Evolutionary conservation across 1,284 basidiomycete species (phyloP).

Genomic region (Fomitopsis betulina): DNA sequence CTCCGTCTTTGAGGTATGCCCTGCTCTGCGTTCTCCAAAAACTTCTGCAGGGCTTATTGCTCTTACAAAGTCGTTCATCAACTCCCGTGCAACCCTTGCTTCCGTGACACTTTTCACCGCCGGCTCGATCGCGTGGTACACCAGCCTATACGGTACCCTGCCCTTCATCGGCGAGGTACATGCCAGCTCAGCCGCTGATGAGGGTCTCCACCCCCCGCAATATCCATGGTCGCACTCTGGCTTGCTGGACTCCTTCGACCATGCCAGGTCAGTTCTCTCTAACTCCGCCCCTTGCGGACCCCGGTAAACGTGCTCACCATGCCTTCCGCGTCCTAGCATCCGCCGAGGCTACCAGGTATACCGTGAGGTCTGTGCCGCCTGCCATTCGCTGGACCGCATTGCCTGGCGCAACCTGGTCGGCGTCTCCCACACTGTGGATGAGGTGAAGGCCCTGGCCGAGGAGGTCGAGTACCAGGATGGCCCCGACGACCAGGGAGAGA

Average conservation of each 20-base stretch:
- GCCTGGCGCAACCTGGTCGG: conserved; percentile 99
- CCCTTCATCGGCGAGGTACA: conserved; percentile 87
- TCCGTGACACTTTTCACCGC: conserved; percentile 77
- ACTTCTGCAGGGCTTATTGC: background rate
- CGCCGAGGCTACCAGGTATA: conserved; percentile 99
- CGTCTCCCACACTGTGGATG: conserved; percentile 94
- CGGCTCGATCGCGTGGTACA: conserved; percentile 95
- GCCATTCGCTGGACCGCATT: conserved; percentile 98
- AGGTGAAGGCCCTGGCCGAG: conserved; percentile 91
- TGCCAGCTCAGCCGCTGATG: conserved; percentile 88
- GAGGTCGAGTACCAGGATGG: conserved; percentile 97
- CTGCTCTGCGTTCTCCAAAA: background rate
- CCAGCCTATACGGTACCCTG: conserved; percentile 86
- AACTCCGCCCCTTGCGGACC: conserved; percentile 5
- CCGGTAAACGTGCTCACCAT: conserved; percentile 8
- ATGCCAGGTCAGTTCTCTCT: conserved; percentile 61
- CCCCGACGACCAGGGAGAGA: conserved; percentile 92
- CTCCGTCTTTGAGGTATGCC: conserved; percentile 54
- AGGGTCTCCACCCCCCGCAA: conserved; percentile 86
- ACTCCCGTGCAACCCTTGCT: conserved; percentile 76
- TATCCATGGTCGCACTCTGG: conserved; percentile 95
- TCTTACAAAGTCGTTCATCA: conserved; percentile 41
- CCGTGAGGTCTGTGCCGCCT: conserved; percentile 98
- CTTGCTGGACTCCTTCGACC: conserved; percentile 89
- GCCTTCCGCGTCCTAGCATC: conserved; percentile 53